Evolutionary conservation across 2,329 filamentous ascomycete species (phyloP).

Genomic region (Xylaria sp.): DNA sequence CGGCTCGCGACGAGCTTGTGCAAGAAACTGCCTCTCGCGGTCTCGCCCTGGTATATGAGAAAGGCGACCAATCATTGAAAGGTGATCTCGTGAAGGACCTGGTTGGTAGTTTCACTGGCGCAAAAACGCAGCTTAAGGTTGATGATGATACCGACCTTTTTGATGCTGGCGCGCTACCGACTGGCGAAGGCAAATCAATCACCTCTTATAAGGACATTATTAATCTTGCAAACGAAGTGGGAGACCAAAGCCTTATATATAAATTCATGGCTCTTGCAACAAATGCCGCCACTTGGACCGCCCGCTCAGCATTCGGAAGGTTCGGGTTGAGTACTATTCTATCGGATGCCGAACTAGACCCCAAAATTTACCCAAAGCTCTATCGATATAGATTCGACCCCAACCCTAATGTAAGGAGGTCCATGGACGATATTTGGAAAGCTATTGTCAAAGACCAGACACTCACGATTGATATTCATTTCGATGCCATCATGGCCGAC

Average conservation of each 20-base stretch:
- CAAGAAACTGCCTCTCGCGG: constrained; percentile 95
- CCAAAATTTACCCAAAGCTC: constrained; percentile 94
- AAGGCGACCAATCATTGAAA: constrained; percentile 83
- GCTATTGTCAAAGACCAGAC: constrained; percentile 90
- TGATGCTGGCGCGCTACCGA: constrained; percentile 88
- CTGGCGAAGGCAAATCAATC: constrained; percentile 86
- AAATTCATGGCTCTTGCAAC: constrained; percentile 98
- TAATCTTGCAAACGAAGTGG: constrained; percentile 93
- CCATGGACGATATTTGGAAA: constrained; percentile 99
- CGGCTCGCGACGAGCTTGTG: constrained; percentile 90
- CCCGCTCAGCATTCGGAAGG: constrained; percentile 92
- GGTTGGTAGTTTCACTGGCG: constrained; percentile 87
- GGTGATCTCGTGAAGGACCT: constrained; percentile 87
- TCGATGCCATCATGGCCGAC: constrained; percentile 89
- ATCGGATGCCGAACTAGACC: constrained; percentile 87
- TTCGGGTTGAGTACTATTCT: constrained; percentile 94
- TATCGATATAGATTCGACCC: constrained; percentile 96
- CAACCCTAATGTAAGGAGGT: constrained; percentile 89
- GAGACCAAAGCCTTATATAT: constrained; percentile 95
- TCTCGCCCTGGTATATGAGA: constrained; percentile 92
- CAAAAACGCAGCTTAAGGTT: constrained; percentile 80
- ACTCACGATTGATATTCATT: constrained; percentile 80
- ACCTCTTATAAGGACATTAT: constrained; percentile 99
- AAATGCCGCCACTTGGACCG: constrained; percentile 96
- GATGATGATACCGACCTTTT: constrained; percentile 93